Evolutionary conservation across 2,329 filamentous ascomycete genomes (phyloP).

Genomic region (Onygenales sp.): DNA sequence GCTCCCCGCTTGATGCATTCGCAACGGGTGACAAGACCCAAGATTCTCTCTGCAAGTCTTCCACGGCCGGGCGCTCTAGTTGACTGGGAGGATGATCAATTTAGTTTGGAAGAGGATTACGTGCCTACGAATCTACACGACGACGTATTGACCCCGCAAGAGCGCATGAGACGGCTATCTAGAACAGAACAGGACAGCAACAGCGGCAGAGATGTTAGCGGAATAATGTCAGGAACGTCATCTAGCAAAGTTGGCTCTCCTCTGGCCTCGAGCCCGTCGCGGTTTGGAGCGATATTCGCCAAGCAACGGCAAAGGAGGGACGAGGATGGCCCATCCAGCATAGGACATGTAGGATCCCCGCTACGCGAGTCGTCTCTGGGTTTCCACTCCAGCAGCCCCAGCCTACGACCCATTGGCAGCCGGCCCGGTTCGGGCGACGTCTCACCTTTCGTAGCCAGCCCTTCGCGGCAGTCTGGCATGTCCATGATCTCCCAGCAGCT

Average conservation of each 20-base stretch:
- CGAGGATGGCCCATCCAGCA: constrained; percentile 38
- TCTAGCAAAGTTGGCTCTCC: constrained; percentile 46
- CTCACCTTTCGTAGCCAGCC: constrained; percentile 44
- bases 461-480: constrained; percentile 48
- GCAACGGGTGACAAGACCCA: constrained; percentile 52
- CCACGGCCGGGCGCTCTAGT: constrained; percentile 43
- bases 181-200: constrained; percentile 45
- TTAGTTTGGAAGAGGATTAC: constrained; percentile 82
- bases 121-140: constrained; percentile 62
- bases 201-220: constrained; percentile 37
- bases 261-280: constrained; percentile 50
- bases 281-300: constrained; percentile 52
- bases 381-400: constrained; percentile 33
- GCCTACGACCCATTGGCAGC: constrained; percentile 40
- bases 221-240: constrained; percentile 40
- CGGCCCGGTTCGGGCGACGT: constrained; percentile 39
- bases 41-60: constrained; percentile 53
- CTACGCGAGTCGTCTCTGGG: constrained; percentile 52
- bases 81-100: constrained; percentile 51
- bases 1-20: constrained; percentile 53
- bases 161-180: constrained; percentile 50
- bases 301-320: constrained; percentile 43
- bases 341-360: constrained; percentile 56
- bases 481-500: constrained; percentile 53
- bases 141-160: constrained; percentile 53